A percentile compares a stretch with the other conserved stretches of the same genome.
phyloP scores from a whole-genome alignment of 2,329 filamentous ascomycete genomes.

The Penicillium sp. region DNA sequence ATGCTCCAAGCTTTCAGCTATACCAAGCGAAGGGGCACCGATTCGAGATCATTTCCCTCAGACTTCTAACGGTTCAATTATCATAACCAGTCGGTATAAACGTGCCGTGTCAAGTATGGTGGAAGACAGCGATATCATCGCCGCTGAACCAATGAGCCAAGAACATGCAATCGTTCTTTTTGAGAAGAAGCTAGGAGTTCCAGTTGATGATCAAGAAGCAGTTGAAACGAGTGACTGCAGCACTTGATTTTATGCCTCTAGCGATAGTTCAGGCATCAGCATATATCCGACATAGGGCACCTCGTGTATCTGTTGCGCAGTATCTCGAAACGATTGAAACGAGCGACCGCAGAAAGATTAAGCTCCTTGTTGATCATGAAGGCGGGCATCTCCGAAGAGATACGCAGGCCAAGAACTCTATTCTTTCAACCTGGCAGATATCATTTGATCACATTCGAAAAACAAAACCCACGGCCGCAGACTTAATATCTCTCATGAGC shows the following conservation, averaged over 20 bases:
- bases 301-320: background rate
- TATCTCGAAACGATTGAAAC: slow-evolving; percentile 34
- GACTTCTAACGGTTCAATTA: slow-evolving; percentile 15
- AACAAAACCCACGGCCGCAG: slow-evolving; percentile 24
- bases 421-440: slow-evolving; percentile 38
- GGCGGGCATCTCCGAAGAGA: slow-evolving; percentile 25
- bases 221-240: too few relatives aligned
- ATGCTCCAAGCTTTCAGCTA: too few relatives aligned
- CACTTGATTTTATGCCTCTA: background rate
- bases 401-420: slow-evolving; percentile 25
- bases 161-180: slow-evolving; percentile 33
- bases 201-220: too few relatives aligned
- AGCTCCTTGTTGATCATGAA: slow-evolving; percentile 35
- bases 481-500: slow-evolving; percentile 33
- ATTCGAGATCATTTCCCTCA: slow-evolving; percentile 19
- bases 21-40: too few relatives aligned
- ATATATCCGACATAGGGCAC: slow-evolving; percentile 1
- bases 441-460: slow-evolving; percentile 36
- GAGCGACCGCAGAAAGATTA: slow-evolving; percentile 31
- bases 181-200: slow-evolving; percentile 30
- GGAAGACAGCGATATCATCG: slow-evolving; percentile 18
- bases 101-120: slow-evolving; percentile 10
- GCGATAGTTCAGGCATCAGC: background rate
- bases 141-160: slow-evolving; percentile 29
- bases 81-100: slow-evolving; percentile 22